phyloP scores from a whole-genome alignment of 148 eudicot genomes.

The Vaccinium vitisidaea region DNA sequence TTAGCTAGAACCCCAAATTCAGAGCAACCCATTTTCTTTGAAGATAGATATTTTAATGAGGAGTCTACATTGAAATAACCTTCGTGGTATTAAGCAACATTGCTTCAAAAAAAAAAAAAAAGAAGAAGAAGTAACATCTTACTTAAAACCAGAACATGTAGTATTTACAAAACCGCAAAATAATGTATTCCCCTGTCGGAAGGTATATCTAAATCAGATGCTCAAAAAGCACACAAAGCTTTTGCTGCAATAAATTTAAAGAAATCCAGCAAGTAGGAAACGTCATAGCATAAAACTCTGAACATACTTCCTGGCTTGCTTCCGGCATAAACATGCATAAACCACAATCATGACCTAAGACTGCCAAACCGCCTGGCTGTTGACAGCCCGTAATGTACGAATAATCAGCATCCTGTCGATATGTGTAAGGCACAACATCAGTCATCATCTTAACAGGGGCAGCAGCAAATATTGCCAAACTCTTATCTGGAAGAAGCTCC shows the following conservation, averaged over 20 bases:
- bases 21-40: not conserved
- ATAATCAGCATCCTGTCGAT: constrained; percentile 83
- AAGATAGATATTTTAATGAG: not conserved
- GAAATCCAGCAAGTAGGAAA: not conserved
- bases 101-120: not conserved
- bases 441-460: constrained; percentile 95
- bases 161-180: not conserved
- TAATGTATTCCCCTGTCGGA: not conserved
- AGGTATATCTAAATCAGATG: not conserved
- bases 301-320: constrained; percentile 58
- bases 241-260: not conserved
- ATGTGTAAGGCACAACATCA: constrained; percentile 87
- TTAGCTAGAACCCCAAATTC: not conserved
- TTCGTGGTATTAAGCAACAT: not conserved
- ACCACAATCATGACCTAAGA: constrained; percentile 81
- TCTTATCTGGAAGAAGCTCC: constrained; percentile 79
- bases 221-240: not conserved
- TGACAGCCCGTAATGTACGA: constrained; percentile 85
- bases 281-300: not conserved
- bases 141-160: not conserved
- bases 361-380: constrained; percentile 90
- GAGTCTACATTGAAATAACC: not conserved
- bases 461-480: constrained; percentile 79
- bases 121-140: not conserved
- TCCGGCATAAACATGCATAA: constrained; percentile 99